Base-by-base conservation (phyloP, 305 asterid genomes). In the Fraxinus angustifolia region DNA sequence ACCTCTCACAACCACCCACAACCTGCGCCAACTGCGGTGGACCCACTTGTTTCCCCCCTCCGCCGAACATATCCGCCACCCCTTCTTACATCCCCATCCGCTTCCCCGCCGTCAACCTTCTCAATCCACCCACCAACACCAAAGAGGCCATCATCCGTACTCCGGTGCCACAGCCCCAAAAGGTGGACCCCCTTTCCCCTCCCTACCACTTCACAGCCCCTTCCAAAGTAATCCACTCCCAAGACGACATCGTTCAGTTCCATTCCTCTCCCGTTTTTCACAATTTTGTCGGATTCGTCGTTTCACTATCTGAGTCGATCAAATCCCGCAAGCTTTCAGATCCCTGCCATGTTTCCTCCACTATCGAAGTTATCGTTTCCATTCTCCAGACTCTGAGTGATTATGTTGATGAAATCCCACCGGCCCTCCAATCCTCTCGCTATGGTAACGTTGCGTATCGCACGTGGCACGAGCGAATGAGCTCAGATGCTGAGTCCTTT, bases 11-110 rank as follows among this genome's bases (percentile, higher is more conserved):
- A 56, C 81, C 86, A n/a, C 83, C 82, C 5, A 79, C 90, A 4
- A 30, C 83, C 84, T 94, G 98, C 86, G 86, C 85, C 72, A 92
- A 88, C 80, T 93, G 97, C 88, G 97, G 98, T 75, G 93, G 92
- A 5, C 93, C 97, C 19, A 88, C 97, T 80, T 72, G 86, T 14
- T 56, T 74, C 82, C 93, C 92, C 48, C 67, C 86, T 1, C 91
- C 93, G 4, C 96, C 97, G 28, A 94, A 97, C 0, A 93, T 93
- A 3, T 88, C 93, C 86, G 83, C 86, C 76, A 80, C 87, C 81
- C 97, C 91, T 7, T 62, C 89, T 40, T 94, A 94, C 93, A 91
- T 94, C 85, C 98, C 98, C 68, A 94, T 94, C 88, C 97, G 96
- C 33, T 82, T 88, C 79, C 97, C 97, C 48, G 97, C 98, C 84